Percentiles rank a stretch among this genome's conserved stretches.
phyloP scores from a whole-genome alignment of 2,329 filamentous ascomycete genomes.

The Calonectria pteridis region DNA sequence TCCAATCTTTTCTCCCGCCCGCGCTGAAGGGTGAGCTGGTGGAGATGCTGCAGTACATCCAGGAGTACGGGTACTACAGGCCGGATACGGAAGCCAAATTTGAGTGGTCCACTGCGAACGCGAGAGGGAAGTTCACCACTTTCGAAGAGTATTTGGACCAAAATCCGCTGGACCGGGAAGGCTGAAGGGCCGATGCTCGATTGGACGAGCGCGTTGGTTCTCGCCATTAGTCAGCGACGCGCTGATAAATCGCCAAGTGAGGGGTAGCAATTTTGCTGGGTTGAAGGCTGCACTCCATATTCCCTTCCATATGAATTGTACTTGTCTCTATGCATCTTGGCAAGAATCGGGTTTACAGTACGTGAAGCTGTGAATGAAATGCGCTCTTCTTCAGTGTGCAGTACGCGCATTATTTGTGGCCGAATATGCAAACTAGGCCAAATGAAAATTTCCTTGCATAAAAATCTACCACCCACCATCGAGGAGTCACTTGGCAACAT shows the following conservation, averaged over 20 bases:
- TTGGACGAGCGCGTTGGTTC: too few relatives aligned
- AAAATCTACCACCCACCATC: too few relatives aligned
- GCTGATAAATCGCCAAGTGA: background rate
- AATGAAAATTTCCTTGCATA: too few relatives aligned
- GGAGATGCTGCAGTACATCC: background rate
- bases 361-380: background rate
- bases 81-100: background rate
- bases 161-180: background rate
- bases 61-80: background rate
- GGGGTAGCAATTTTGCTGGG: background rate
- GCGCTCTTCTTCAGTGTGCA: too few relatives aligned
- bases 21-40: background rate
- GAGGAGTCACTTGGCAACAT: too few relatives aligned
- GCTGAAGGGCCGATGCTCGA: background rate
- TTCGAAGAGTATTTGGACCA: background rate
- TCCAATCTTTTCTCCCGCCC: background rate
- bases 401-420: too few relatives aligned
- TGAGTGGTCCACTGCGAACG: background rate
- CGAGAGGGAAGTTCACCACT: background rate
- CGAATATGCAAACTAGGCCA: too few relatives aligned
- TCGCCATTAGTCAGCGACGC: background rate
- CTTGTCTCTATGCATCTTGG: background rate
- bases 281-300: background rate
- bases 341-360: background rate
- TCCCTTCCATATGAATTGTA: background rate